Base-by-base conservation (phyloP, 441 rosid species). In the Manihot esculenta region DNA sequence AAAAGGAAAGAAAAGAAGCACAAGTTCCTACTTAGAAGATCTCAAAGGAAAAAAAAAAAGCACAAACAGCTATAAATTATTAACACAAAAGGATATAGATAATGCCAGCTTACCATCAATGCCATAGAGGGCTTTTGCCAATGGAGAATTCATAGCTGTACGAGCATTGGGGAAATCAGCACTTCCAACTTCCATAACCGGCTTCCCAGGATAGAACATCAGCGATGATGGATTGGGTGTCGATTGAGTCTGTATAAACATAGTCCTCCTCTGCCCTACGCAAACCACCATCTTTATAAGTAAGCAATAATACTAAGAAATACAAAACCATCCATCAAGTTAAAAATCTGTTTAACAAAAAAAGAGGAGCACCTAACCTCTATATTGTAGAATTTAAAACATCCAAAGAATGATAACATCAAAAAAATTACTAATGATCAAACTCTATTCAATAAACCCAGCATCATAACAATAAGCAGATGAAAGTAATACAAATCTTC, bases 151-250 rank as follows among this genome's bases (percentile, higher is more conserved):
- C 92, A 92, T 73, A 15, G 97, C 91, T 2, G 90, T 71, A 61
- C 97, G 97, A 50, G 90, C 81, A 74, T 87, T 94, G 1, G 99
- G 99, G 62, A 90, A 94, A 80, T 94, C 98, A 3, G 92, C 77
- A 66, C 99, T 94, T 8, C 99, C 99, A 51, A 86, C 83, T 17
- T 92, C 94, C 99, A 94, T 92, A 47, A 94, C 93, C 2, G 91
- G 83, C 82, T 89, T 89, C 61, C 98, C 98, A 15, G 98, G 97
- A 81, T 83, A 84, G 73, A 94, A 94, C 99, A 94, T 92, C 41
- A 94, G 84, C 18, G 99, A 94, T n/a, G 88, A 86, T 51, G 99
- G 98, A 74, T 94, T 94, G n/a, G 99, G 99, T 0, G 99, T 94
- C 11, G 94, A 73, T 50, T 94, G 96, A 23, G 96, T 90, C 80